Evolutionary conservation across 2,329 filamentous ascomycete genomes (phyloP).

Genomic region (Macroventuria anomochaeta): DNA sequence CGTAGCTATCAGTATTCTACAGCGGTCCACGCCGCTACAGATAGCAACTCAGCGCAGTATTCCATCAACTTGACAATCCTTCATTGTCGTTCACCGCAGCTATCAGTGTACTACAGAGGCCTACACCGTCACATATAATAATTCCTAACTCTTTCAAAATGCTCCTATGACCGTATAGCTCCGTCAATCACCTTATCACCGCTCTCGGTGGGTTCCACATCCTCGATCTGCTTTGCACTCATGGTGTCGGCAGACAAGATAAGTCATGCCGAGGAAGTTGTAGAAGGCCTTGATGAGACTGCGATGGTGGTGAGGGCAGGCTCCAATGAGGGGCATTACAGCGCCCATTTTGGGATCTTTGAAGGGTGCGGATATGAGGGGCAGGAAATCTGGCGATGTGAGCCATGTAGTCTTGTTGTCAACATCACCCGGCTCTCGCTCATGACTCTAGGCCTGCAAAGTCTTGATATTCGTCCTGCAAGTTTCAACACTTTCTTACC

Average conservation of each 20-base stretch:
- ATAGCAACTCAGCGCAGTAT: too few relatives aligned
- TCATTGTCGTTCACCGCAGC: too few relatives aligned
- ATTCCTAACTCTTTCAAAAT: too few relatives aligned
- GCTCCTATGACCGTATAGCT: too few relatives aligned
- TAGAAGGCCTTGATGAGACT: not conserved
- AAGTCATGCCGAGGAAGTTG: not conserved
- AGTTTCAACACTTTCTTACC: not conserved
- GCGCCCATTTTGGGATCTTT: not conserved
- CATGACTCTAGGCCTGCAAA: not conserved
- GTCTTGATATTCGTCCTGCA: too few relatives aligned
- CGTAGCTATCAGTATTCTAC: too few relatives aligned
- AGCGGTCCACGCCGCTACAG: too few relatives aligned
- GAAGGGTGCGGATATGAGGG: not conserved
- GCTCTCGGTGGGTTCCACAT: too few relatives aligned
- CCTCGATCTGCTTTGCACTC: not conserved
- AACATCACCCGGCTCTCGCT: not conserved
- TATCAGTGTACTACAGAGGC: too few relatives aligned
- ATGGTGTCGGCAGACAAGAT: not conserved
- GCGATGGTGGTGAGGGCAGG: not conserved
- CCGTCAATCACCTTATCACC: too few relatives aligned
- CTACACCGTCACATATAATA: too few relatives aligned
- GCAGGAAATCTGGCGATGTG: not conserved
- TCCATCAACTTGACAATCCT: too few relatives aligned
- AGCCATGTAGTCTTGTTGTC: not conserved
- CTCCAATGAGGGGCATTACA: not conserved